These are phyloP conservation scores for Aspergillus haitiensis DNA, from an alignment of 495 filamentous ascomycete genomes.

Conservation along the genomic window DNA sequence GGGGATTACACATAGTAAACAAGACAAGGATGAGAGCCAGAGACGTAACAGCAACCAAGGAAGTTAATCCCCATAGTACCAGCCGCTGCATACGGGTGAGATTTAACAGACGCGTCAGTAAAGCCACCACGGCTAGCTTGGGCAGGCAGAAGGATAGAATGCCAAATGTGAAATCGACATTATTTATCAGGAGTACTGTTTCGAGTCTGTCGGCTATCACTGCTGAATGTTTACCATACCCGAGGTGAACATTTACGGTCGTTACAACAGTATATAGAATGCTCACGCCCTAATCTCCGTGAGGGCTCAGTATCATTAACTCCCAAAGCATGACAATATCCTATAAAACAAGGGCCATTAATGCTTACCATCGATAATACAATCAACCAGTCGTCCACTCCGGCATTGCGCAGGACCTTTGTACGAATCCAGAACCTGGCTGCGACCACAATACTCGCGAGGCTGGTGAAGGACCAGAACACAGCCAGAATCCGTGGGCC, in stretches of 20 bases:
- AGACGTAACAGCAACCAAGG: constrained; percentile 16
- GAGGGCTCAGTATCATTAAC: background rate
- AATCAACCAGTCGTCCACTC: constrained; percentile 49
- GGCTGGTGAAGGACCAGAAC: constrained; percentile 34
- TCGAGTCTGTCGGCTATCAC: constrained; percentile 12
- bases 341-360: background rate
- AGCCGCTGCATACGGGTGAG: constrained; percentile 28
- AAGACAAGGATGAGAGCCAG: constrained; percentile 32
- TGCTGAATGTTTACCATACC: constrained; percentile 27
- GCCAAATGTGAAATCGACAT: constrained; percentile 38
- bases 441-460: constrained; percentile 32
- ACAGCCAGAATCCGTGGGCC: constrained; percentile 40
- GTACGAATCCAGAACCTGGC: constrained; percentile 47
- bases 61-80: constrained; percentile 36
- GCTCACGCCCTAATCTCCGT: constrained; percentile 1
- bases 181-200: constrained; percentile 31
- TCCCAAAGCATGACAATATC: too few relatives aligned
- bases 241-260: constrained; percentile 28
- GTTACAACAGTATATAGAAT: constrained; percentile 26
- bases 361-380: constrained; percentile 34
- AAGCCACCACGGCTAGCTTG: constrained; percentile 41
- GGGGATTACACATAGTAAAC: constrained; percentile 45
- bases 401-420: constrained; percentile 39
- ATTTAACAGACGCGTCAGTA: constrained; percentile 42
- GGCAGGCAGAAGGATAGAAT: constrained; percentile 44